Base-by-base conservation (phyloP, 2,329 filamentous ascomycete species). In the Parastagonospora avenae region DNA sequence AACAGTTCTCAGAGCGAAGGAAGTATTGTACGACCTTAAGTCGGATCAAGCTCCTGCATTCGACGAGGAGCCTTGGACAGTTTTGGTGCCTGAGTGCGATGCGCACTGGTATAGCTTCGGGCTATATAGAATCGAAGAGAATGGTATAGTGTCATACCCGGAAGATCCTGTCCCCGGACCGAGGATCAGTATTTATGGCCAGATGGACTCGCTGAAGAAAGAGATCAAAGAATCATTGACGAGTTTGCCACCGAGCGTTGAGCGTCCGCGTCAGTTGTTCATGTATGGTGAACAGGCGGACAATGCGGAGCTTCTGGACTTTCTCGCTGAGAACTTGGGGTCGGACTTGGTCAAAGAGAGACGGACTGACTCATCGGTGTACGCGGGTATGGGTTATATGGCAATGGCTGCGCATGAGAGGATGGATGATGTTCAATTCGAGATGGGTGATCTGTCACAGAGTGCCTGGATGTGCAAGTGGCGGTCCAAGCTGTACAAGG, bases 211-310 rank as follows among this genome's bases (percentile, higher is more conserved):
- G 27, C 31, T 57, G 4, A 19, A 39, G 32, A 15, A 41, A 15
- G 42, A 32, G 2, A 19, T 57, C 19, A 46, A 39, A 2, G 28
- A 49, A 27, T n/a, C 52, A 29, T 33, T 57, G 31, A 44, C 43
- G 14, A 45, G 51, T 12, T 24, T 24, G 19, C 50, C 50, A 19
- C 50, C 48, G 11, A 27, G 27, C 5, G 24, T 41, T 32, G 27
- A 41, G 9, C 32, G 38, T 15, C 50, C 45, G 14, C 50, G 33
- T 28, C 48, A 47, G 16, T 14, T 57, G 32, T n/a, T 52, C 19
- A 8, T 57, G 19, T 57, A 57, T 33, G 54, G 54, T 30, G 54
- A 57, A 30, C 32, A 49, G 24, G 44, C 48, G 14, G 42, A 49
- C 12, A 45, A 45, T 39, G 44, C 43, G 12, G 16, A 35, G 15